Base-by-base conservation (phyloP, 352 stramenopile species). In the Phytophthora rubi region DNA sequence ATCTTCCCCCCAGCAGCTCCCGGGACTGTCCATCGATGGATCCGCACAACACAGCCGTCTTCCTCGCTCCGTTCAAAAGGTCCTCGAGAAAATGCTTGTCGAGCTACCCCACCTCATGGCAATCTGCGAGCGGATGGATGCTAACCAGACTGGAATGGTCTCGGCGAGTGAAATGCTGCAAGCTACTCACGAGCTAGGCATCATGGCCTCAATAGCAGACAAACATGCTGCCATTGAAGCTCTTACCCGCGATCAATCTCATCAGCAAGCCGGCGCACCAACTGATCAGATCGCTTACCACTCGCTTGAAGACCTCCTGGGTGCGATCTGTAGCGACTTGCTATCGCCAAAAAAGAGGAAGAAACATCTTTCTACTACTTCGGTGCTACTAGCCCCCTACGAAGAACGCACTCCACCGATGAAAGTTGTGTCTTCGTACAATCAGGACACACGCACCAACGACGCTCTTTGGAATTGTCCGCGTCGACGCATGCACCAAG, bases 291-390 rank as follows among this genome's bases (percentile, higher is more conserved):
- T 91, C 21, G 71, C 75, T 8, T 92, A 89, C 62, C 68, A 59
- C 35, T 75, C 66, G 3, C 68, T 92, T 4, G 80, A 91, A 48
- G 55, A 57, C 1, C 73, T 81, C 2, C 68, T 93, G 5, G 71
- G 73, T 4, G 68, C 78, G 35, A 62, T 93, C 5, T 92, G 83
- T 37, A 92, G 83, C 54, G 82, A 90, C 18, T 53, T 93, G 49
- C 62, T 92, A 0, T 93, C 85, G 8, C 85, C 85, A 0, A 90
- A 87, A 70, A 88, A 87, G 52, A 68, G 85, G 37, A 81, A 75
- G 44, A 86, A 90, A 56, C 85, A 93, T 53, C 60, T 89, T 8
- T 90, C 83, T n/a, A 91, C 77, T 6, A 81, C 85, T 8, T 93
- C 85, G 0, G 85, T 93, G 13, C 55, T 93, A 28, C 55, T 93